A percentile compares a stretch with the other conserved stretches of the same genome.
Evolutionary conservation across 352 stramenopile genomes (phyloP).

Genomic region (Phytophthora cryptogea): DNA sequence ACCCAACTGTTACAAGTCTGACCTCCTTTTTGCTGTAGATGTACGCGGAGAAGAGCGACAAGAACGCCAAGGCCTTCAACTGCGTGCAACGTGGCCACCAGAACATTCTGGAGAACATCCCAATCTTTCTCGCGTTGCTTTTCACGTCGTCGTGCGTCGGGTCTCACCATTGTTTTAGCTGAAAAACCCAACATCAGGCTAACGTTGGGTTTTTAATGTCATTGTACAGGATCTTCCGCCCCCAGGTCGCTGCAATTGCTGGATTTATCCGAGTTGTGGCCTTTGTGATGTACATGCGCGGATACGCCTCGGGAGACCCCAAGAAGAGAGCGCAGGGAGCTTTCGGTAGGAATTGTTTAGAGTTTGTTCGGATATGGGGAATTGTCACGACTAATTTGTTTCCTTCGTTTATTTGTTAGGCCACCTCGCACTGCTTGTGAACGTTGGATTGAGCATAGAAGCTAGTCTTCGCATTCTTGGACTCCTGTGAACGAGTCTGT

Average conservation of each 20-base stretch:
- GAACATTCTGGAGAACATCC: conserved; percentile 91
- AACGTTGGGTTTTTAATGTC: neutral
- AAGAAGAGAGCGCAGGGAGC: conserved; percentile 45
- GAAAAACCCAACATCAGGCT: neutral
- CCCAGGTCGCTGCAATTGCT: conserved; percentile 59
- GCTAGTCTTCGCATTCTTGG: conserved; percentile 36
- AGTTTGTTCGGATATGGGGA: neutral
- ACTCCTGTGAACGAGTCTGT: conserved; percentile 16
- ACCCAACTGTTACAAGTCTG: neutral
- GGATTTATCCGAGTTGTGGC: conserved; percentile 56
- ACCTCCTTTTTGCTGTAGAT: conserved; percentile 51
- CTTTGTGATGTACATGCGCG: conserved; percentile 70
- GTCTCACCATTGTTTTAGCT: neutral
- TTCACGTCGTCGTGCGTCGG: conserved; percentile 59
- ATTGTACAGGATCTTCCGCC: conserved; percentile 64
- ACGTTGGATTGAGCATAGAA: conserved; percentile 31
- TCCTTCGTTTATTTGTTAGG: conserved; percentile 44
- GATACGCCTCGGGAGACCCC: conserved; percentile 66
- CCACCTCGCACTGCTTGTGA: conserved; percentile 48
- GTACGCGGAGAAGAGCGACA: conserved; percentile 88
- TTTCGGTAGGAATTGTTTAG: conserved; percentile 46
- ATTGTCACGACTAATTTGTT: too few relatives aligned
- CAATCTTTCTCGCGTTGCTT: conserved; percentile 61
- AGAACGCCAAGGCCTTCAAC: conserved; percentile 91
- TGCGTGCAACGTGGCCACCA: conserved; percentile 92